Percentiles rank a stretch among this genome's conserved stretches.
phyloP scores from a whole-genome alignment of 78 protist species.

The Thecamonas trahens region DNA sequence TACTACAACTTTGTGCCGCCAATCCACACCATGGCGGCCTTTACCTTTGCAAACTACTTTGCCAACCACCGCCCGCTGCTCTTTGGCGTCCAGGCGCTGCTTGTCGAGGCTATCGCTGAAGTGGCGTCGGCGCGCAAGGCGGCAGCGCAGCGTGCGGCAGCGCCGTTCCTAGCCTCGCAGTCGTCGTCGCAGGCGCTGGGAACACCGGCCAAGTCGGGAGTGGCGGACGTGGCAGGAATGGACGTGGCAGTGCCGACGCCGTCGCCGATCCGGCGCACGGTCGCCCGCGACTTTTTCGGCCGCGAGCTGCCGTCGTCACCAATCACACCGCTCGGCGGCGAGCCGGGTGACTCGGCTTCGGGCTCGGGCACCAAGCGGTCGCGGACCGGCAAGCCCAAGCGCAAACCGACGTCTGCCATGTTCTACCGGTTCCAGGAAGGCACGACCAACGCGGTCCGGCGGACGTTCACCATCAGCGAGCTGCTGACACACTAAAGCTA shows the following conservation, averaged over 20 bases:
- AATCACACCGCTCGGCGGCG: neutral
- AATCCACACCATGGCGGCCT: neutral
- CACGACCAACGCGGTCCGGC: neutral
- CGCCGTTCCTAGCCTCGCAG: neutral
- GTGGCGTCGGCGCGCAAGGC: neutral
- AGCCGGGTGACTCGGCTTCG: neutral
- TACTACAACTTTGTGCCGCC: neutral
- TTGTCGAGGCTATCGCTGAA: neutral
- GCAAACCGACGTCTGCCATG: too few relatives aligned
- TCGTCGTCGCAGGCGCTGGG: neutral
- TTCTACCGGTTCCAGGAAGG: neutral
- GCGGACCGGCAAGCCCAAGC: neutral
- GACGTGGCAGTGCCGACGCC: too few relatives aligned
- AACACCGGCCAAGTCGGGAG: neutral
- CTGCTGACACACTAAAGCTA: too few relatives aligned
- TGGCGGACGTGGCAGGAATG: neutral
- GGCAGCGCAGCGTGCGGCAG: neutral
- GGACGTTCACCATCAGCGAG: neutral
- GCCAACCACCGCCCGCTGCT: neutral
- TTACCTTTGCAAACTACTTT: neutral
- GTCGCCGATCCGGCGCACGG: too few relatives aligned
- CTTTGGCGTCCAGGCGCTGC: neutral
- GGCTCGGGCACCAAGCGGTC: neutral
- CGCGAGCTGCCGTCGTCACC: neutral
- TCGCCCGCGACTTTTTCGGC: neutral